Evolutionary conservation across 257 asterid genomes (phyloP).

Genomic region (Datura wrightii): DNA sequence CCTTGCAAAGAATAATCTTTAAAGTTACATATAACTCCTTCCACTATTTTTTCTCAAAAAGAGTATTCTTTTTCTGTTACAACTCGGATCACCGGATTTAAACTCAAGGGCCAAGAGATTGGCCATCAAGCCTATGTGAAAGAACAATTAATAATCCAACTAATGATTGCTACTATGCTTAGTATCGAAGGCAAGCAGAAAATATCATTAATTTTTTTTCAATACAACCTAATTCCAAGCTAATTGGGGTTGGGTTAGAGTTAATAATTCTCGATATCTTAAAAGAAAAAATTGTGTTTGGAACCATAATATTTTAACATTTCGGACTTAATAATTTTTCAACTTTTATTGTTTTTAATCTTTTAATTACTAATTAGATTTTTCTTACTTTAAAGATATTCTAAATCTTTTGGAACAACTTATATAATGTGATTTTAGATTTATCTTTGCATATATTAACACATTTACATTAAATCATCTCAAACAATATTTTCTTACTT

Average conservation of each 20-base stretch:
- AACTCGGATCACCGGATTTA: background rate
- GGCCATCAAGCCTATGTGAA: background rate
- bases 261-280: background rate
- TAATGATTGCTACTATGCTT: background rate
- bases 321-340: background rate
- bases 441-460: background rate
- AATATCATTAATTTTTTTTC: no score
- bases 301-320: background rate
- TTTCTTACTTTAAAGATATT: background rate
- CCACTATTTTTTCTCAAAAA: background rate
- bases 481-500: background rate
- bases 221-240: no score
- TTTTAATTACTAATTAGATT: background rate
- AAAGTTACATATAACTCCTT: slow-evolving; percentile 6
- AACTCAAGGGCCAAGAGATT: background rate
- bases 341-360: background rate
- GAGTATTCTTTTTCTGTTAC: background rate
- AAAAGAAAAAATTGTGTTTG: background rate
- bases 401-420: background rate
- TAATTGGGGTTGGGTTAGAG: background rate
- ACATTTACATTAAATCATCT: background rate
- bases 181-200: no score
- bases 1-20: background rate
- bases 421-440: background rate
- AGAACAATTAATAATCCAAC: background rate